Base-by-base conservation (phyloP, 768 basidiomycete species). In the Hydnomerulius pinastri region DNA sequence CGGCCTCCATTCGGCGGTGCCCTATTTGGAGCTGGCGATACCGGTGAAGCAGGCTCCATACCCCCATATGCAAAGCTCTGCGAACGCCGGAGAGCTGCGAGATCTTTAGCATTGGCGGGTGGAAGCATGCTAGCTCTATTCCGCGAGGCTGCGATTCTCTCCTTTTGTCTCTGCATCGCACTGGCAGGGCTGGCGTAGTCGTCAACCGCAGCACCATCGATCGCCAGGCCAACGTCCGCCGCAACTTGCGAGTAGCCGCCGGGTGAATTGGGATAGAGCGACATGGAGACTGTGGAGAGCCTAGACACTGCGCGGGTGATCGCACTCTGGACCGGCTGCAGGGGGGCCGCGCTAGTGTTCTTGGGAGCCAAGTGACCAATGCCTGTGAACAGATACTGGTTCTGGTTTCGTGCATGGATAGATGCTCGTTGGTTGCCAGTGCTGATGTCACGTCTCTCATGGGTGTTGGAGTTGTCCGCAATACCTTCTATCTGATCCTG, bases 31-130 rank as follows among this genome's bases (percentile, higher is more conserved):
- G 57, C 58, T 50, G 36, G 55, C 39, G 48, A 66, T 48, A 39
- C 48, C 21, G 82, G 80, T 8, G 82, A 81, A 3, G 64, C 58
- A 24, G 76, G 61, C 47, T 82, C 81, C 32, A 77, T 75, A 30
- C 78, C 80, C 50, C 77, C 80, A 50, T 87, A 85, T 4, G 83
- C 76, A 58, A 64, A 62, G 43, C 66, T 72, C 36, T 70, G 68
- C n/a, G 66, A 71, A 28, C 60, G 62, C 20, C 64, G 64, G 24
- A 68, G 44, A 18, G 47, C 51, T 23, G 59, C 50, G 2, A 46
- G 30, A 21, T 66, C 68, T 39, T 53, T 66, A 50, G 35, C 35
- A 38, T 48, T 51, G 2, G 55, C 32, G 15, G 59, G 43, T n/a
- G 61, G 48, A 21, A 56, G 48, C 59, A 58, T 56, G n/a, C 58